These are phyloP conservation scores for Castanea crenata DNA, from an alignment of 306 rosid genomes.

Conservation along the genomic window DNA sequence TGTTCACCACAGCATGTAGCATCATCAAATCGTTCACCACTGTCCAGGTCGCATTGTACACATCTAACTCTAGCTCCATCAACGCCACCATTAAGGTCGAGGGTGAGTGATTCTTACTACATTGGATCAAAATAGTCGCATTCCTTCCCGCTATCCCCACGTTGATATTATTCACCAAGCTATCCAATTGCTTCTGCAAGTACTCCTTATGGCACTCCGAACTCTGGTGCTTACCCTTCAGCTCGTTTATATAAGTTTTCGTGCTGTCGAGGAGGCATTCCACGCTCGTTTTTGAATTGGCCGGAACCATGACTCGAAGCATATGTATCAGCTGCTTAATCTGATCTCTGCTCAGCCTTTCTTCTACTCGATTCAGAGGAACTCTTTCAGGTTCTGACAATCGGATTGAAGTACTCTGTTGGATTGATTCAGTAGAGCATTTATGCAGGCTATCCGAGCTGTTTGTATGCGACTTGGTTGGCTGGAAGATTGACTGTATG, in stretches of 20 bases:
- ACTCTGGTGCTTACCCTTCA: slow-evolving; percentile 61
- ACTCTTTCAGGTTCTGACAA: too few relatives aligned
- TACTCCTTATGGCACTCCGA: slow-evolving; percentile 60
- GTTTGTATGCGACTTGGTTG: too few relatives aligned
- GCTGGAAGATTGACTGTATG: too few relatives aligned
- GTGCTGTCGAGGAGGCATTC: slow-evolving; percentile 87
- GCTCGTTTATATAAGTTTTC: slow-evolving; percentile 72
- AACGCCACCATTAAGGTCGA: slow-evolving; percentile 79
- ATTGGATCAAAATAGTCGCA: slow-evolving; percentile 79
- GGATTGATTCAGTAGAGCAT: too few relatives aligned
- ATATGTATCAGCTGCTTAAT: slow-evolving; percentile 86
- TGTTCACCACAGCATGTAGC: slow-evolving; percentile 85
- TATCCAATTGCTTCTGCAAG: slow-evolving; percentile 56
- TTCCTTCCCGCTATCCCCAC: slow-evolving; percentile 93
- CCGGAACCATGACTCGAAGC: slow-evolving; percentile 86
- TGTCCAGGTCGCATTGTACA: slow-evolving; percentile 77
- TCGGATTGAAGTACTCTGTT: too few relatives aligned
- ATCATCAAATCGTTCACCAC: slow-evolving; percentile 90
- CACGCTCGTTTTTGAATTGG: slow-evolving; percentile 92
- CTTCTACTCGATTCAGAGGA: slow-evolving; percentile 84
- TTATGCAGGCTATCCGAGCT: too few relatives aligned
- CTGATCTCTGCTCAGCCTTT: slow-evolving; percentile 86
- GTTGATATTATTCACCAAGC: slow-evolving; percentile 51
- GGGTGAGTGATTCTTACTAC: slow-evolving; percentile 81
- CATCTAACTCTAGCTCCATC: slow-evolving; percentile 82